phyloP scores from a whole-genome alignment of 768 basidiomycete genomes.

The Amanita fuliginea region DNA sequence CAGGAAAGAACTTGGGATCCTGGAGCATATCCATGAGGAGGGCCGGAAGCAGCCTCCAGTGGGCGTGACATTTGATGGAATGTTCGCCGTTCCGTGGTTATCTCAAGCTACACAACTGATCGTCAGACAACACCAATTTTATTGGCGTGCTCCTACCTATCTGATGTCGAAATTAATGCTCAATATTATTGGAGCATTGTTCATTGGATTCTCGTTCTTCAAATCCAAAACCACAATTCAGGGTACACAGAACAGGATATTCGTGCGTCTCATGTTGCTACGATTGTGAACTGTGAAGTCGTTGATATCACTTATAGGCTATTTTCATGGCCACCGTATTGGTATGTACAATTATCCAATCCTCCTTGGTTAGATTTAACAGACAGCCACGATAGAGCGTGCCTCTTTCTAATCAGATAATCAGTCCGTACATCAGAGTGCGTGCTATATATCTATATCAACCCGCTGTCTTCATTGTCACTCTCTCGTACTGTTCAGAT shows the following conservation, averaged over 20 bases:
- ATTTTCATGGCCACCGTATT: constrained; percentile 47
- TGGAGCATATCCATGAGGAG: constrained; percentile 39
- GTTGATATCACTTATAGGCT: constrained; percentile 22
- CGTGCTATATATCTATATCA: neutral
- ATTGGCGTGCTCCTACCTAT: constrained; percentile 56
- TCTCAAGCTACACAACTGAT: constrained; percentile 34
- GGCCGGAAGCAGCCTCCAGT: constrained; percentile 34
- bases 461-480: too few species aligned
- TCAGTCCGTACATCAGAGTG: constrained; percentile 47
- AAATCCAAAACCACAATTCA: constrained; percentile 40
- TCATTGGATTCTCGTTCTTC: constrained; percentile 59
- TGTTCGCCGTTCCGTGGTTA: constrained; percentile 44
- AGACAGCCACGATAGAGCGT: constrained; percentile 19
- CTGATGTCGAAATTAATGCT: constrained; percentile 46
- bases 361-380: neutral
- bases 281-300: constrained; percentile 1
- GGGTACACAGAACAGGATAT: constrained; percentile 55
- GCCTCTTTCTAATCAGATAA: constrained; percentile 52
- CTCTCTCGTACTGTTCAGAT: constrained; percentile 15
- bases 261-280: constrained; percentile 29
- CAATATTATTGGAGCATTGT: constrained; percentile 41
- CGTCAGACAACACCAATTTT: constrained; percentile 29
- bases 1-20: constrained; percentile 20
- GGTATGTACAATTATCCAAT: constrained; percentile 14
- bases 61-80: constrained; percentile 22